phyloP scores from a whole-genome alignment of 495 filamentous ascomycete genomes.

The Ramalina intermedia region DNA sequence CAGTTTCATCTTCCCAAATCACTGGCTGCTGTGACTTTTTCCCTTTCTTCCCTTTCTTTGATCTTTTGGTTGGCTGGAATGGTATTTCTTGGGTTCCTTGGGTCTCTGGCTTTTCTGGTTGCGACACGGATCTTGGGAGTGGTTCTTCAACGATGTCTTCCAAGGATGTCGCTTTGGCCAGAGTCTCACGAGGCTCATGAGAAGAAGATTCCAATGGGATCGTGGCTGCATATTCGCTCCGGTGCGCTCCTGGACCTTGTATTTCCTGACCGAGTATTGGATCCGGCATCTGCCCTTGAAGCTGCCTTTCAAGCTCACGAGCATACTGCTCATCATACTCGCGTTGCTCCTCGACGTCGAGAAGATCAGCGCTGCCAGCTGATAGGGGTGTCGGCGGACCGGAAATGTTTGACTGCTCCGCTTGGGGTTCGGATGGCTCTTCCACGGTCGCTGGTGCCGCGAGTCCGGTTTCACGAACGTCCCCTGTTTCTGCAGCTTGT shows the following conservation, averaged over 20 bases:
- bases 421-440: no score
- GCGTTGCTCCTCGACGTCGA: conserved; percentile 1
- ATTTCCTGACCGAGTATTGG: no score
- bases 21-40: conserved; percentile 10
- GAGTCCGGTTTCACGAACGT: no score
- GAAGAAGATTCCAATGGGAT: no score
- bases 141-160: conserved; percentile 12
- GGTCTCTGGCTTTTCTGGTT: not conserved
- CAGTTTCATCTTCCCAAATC: conserved; percentile 11
- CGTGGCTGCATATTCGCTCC: no score
- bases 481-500: no score
- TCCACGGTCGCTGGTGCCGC: no score
- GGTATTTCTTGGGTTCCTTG: not conserved
- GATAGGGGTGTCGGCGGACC: not conserved
- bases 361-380: conserved; percentile 1
- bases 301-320: conserved; percentile 5
- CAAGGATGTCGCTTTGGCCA: conserved; percentile 5
- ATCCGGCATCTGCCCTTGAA: conserved; percentile 2
- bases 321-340: conserved; percentile 4
- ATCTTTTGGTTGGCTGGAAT: conserved; percentile 3
- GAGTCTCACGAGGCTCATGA: not conserved
- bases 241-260: no score
- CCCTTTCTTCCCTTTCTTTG: conserved; percentile 12
- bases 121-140: conserved; percentile 2
- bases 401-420: no score